Base-by-base conservation (phyloP, 768 basidiomycete genomes). In the Lactarius hengduanensis region DNA sequence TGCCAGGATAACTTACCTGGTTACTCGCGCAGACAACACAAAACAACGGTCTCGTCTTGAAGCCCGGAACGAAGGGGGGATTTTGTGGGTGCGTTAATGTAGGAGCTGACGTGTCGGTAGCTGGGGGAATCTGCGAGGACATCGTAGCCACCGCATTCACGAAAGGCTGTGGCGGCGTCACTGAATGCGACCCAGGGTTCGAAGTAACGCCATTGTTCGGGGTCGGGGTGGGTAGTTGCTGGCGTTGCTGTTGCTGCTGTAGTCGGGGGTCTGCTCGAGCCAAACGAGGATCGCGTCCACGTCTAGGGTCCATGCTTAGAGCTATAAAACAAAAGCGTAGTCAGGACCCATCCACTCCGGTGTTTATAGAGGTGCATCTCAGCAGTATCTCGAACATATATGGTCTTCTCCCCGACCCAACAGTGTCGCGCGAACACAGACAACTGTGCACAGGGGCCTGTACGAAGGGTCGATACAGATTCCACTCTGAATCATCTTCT, bases 1-100 rank as follows among this genome's bases (percentile, higher is more conserved):
- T 20, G n/a, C 10, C 0, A 16, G 45, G n/a, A 54, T 47, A 32
- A 78, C 85, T 67, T 76, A 92, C 96, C 81, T 98, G 94, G 74
- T 99, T 99, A 74, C 94, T 98, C n/a, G 97, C 96, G 75, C 97
- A 99, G 38, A 98, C 97, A 10, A 99, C 93, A 74, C 97, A 98
- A 79, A 98, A 98, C 56, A 97, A 74, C 2, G 93, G 94, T 13
- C 91, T 81, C 13, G 82, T 78, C 76, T 86, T 93, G 72, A 87
- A 88, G 30, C 70, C 7, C n/a, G 62, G 47, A 4, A 28, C 20
- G 16, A 65, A 57, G 41, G 50, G 38, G 11, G 40, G 40, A n/a
- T 70, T 20, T 7, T 16, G 36, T 16, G 45, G 36, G 2, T 57
- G 57, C 30, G 59, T 34, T 26, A 9, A 36, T 13, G 61, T 16